Conservation (phyloP, 129 eudicot species). For the Flaveria trinervia region DNA sequence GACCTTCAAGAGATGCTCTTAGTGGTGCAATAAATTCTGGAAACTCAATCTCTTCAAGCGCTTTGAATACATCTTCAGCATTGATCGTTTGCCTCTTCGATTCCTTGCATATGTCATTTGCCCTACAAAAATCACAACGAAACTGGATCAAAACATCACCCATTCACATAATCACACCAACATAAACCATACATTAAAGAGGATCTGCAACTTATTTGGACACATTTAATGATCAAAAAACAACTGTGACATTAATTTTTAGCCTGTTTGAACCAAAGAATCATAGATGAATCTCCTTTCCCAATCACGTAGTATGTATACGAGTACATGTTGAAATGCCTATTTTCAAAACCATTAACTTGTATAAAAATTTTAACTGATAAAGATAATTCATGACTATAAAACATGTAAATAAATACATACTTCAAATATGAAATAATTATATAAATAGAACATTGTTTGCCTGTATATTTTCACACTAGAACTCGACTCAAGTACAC, state of each 20-base stretch:
- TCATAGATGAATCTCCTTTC: neutral
- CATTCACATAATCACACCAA: neutral
- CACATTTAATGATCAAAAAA: no score
- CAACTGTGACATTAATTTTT: neutral
- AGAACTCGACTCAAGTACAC: neutral
- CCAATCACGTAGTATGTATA: neutral
- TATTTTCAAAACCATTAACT: no score
- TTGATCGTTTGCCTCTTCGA: constrained; percentile 77
- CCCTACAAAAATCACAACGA: constrained; percentile 47
- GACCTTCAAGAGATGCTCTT: constrained; percentile 72
- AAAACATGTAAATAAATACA: no score
- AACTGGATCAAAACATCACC: neutral
- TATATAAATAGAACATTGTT: no score
- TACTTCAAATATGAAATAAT: no score
- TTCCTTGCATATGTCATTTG: constrained; percentile 89
- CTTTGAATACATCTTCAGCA: constrained; percentile 85
- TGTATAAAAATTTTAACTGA: no score
- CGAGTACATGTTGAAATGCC: neutral
- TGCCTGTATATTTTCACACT: no score
- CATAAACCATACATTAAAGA: neutral
- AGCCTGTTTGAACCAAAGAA: neutral
- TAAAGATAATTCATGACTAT: no score
- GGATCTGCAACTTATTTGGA: neutral
- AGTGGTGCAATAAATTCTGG: constrained; percentile 74
- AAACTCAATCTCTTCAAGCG: constrained; percentile 94